Evolutionary conservation across 2,329 filamentous ascomycete genomes (phyloP).

Genomic region (Ramularia collo-cygni): DNA sequence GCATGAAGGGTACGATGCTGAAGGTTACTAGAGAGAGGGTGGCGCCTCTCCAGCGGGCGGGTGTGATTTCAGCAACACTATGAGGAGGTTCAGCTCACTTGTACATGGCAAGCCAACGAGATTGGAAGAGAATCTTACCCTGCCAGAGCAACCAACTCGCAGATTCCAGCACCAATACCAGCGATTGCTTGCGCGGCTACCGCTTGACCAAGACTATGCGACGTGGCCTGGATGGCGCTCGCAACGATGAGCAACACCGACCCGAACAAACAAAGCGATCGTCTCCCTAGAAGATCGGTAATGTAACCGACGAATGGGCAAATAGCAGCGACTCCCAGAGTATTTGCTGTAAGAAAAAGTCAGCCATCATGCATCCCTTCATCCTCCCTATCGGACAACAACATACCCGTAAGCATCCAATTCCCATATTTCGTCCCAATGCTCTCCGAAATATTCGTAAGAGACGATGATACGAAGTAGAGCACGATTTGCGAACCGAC

Average conservation of each 20-base stretch:
- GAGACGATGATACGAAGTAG: constrained; percentile 18
- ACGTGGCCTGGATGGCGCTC: constrained; percentile 14
- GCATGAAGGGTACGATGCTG: constrained; percentile 56
- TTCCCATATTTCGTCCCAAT: constrained; percentile 14
- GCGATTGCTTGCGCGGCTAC: constrained; percentile 18
- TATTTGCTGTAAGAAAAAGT: constrained; percentile 8
- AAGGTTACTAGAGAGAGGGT: constrained; percentile 43
- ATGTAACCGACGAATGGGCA: constrained; percentile 20
- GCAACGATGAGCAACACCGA: constrained; percentile 15
- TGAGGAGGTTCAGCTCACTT: too few relatives aligned
- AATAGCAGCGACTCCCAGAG: constrained; percentile 20
- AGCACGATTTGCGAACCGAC: constrained; percentile 20
- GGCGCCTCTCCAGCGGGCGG: constrained; percentile 17
- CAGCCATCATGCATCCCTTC: background rate
- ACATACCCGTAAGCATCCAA: constrained; percentile 17
- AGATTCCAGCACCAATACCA: constrained; percentile 18
- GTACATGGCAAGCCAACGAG: too few relatives aligned
- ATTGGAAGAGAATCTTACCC: constrained; percentile 12
- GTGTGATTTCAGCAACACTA: constrained; percentile 21
- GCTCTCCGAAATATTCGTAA: constrained; percentile 11
- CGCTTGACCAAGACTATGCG: constrained; percentile 13
- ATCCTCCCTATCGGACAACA: background rate
- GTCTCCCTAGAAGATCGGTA: constrained; percentile 17
- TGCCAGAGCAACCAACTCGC: constrained; percentile 18
- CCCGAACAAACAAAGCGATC: constrained; percentile 14